These are phyloP conservation scores for Paramecium octaurelia DNA, from an alignment of 73 alveolate species.

Conservation along the genomic window DNA sequence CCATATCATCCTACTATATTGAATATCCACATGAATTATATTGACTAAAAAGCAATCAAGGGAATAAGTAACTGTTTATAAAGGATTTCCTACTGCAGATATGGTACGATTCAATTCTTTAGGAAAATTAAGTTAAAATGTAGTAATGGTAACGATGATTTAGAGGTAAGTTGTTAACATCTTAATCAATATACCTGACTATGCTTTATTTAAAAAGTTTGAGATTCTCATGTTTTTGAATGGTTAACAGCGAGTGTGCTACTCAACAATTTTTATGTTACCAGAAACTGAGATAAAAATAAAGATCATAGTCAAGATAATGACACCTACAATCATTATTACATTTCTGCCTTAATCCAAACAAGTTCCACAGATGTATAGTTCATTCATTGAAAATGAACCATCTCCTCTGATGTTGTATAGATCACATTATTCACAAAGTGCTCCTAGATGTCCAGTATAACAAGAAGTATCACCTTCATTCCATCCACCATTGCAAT, in stretches of 20 bases:
- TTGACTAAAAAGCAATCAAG: background rate
- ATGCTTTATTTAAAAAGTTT: background rate
- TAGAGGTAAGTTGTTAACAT: background rate
- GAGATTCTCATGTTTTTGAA: background rate
- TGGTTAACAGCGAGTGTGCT: background rate
- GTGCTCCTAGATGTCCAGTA: slow-evolving; percentile 8
- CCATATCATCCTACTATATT: slow-evolving; percentile 1
- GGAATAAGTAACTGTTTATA: background rate
- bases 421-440: slow-evolving; percentile 34
- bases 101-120: background rate
- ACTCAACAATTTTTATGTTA: background rate
- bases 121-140: background rate
- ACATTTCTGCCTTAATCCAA: background rate
- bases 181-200: background rate
- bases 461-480: background rate
- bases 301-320: background rate
- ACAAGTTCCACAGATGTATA: slow-evolving; percentile 3
- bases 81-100: background rate
- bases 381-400: background rate
- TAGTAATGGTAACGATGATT: background rate
- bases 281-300: background rate
- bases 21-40: background rate
- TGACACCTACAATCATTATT: background rate
- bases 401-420: background rate
- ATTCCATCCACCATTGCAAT: slow-evolving; percentile 31